Evolutionary conservation across 75 land plant genomes (phyloP), one percentile per base, ranked within the genome.

Genomic region (Larix kaempferi): DNA sequence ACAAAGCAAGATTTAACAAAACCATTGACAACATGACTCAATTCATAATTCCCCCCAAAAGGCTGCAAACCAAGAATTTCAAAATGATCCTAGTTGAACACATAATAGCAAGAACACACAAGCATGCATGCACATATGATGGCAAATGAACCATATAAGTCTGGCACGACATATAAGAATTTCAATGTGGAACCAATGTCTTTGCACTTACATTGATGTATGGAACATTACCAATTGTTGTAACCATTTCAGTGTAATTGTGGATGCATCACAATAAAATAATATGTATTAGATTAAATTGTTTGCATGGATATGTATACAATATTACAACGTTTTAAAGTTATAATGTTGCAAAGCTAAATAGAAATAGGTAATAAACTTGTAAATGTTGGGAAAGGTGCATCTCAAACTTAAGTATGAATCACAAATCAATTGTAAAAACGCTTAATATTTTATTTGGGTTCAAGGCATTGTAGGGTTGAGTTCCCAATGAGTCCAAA

Each of bases 61-160:
- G 21, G 8, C 29, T 63, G 81, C 82, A 56, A 11, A 94, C 94
- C 94, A 94, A 82, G 63, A 94, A 81, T 77, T 92, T 92, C 79
- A 94, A 67, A 15, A 89, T 80, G 78, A 92, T 82, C 73, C 94
- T 92, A 19, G 78, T 89, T 78, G 93, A 85, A 26, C 88, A 90
- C 82, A 94, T 76, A 80, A 94, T 88, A 33, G 94, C 98, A 67
- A 94, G 77, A 39, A 78, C 62, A 58, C 92, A 95, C 60, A 92
- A 74, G 82, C 94, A 92, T 19, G 86, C 79, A 26, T 61, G 67
- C 74, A 91, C 2, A 74, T 89, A 74, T 71, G 80, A 57, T 41
- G 93, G 90, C 69, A 87, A 72, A 78, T 88, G 88, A 61, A 75
- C 82, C 83, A 71, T 76, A 3, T 55, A 26, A 54, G 57, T 73